Base-by-base conservation (phyloP, 2,329 filamentous ascomycete species). In the Diaporthe sp. region DNA sequence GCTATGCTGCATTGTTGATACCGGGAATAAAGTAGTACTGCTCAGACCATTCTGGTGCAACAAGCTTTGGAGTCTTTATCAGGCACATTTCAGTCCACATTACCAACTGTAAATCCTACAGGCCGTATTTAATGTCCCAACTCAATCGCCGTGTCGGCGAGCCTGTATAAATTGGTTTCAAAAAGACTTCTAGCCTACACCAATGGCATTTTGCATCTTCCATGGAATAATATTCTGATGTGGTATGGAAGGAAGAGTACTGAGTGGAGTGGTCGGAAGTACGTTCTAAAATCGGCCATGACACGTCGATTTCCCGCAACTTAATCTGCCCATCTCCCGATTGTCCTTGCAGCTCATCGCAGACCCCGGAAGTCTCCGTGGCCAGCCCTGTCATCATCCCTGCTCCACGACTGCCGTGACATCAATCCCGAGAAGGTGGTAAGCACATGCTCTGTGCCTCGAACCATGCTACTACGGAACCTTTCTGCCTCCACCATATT, bases 271-370 rank as follows among this genome's bases (percentile, higher is more conserved):
- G 20, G 34, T 65, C 37, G 34, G 31, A 22, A 55, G 4, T 4
- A 20, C 15, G 58, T 73, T 17, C 34, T 22, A 37, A 37, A 51
- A 47, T 4, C 34, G n/a, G 47, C 31, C 47, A 31, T 65, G 47
- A 60, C 44, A 31, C 5, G 44, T 65, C 58, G 47, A 73, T 73
- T 63, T 65, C 58, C 58, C 71, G 58, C 17, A 73, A 73, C 58
- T 65, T 63, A 47, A 73, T 73, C 37, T 65, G 31, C 49, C 65
- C 49, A 31, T 42, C 22, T 68, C 13, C 65, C n/a, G 22, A 20
- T 13, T n/a, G 25, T 39, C 65, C 65, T 53, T 68, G 65, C 31
- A 68, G 47, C 47, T 53, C 47, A 53, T 53, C 47, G n/a, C 47
- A 53, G 34, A 39, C 7, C 9, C 44, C 44, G 63, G 63, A 68